These are phyloP conservation scores for Mucor racemosus DNA, from an alignment of 371 early-diverging fungal genomes.

Conservation along the genomic window DNA sequence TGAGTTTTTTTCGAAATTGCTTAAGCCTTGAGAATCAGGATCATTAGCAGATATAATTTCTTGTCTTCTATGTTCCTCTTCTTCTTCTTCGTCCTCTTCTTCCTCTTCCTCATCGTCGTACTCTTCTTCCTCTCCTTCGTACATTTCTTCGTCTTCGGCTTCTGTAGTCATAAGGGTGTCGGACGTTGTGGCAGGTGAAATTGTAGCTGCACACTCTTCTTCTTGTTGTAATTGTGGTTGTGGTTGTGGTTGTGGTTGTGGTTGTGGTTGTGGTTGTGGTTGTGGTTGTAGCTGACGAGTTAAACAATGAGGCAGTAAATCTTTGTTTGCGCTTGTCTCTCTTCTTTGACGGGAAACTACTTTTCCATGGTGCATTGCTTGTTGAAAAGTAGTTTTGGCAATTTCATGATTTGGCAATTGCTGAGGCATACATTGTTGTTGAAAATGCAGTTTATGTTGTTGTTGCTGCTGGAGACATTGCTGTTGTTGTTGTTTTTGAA, in stretches of 20 bases:
- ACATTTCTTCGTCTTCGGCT: constrained; percentile 1
- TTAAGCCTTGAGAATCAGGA: too few relatives aligned
- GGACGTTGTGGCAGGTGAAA: not conserved
- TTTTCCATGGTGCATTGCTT: not conserved
- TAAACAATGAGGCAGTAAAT: not conserved
- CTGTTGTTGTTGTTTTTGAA: not conserved
- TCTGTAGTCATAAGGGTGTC: not conserved
- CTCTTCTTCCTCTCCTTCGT: not conserved
- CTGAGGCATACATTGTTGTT: not conserved
- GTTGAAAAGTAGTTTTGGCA: not conserved
- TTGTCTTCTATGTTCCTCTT: not conserved
- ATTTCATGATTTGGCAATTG: not conserved
- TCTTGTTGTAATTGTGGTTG: not conserved
- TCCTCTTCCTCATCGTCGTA: not conserved
- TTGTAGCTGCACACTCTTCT: not conserved
- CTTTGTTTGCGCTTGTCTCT: not conserved
- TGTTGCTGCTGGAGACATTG: not conserved
- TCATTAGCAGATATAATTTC: too few relatives aligned
- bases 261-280: not conserved
- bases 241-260: not conserved
- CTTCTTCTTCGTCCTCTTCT: not conserved
- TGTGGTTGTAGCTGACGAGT: not conserved
- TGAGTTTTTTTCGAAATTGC: too few relatives aligned
- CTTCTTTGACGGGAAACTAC: not conserved
- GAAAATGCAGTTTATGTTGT: not conserved